Conservation (phyloP, 306 rosid species). For the Lupinus albus region DNA sequence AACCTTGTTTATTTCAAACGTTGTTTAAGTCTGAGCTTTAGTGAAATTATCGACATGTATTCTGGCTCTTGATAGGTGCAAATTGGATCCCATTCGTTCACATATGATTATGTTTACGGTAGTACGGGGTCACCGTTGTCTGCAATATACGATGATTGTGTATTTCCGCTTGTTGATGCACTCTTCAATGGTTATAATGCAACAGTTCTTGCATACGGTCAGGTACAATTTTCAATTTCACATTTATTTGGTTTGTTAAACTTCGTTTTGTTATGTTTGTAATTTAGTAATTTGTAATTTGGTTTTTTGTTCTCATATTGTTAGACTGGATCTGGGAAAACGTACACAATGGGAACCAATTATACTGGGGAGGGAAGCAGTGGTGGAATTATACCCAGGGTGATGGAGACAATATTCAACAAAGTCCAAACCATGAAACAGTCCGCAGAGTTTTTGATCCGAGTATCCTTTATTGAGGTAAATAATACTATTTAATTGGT, state of each 20-base stretch:
- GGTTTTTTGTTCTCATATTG: constrained; percentile 16
- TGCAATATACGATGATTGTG: constrained; percentile 70
- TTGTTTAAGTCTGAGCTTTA: not conserved
- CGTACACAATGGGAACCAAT: constrained; percentile 78
- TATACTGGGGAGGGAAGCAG: constrained; percentile 68
- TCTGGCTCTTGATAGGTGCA: constrained; percentile 57
- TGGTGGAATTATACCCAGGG: constrained; percentile 76
- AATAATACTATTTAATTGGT: not conserved
- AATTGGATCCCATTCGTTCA: constrained; percentile 85
- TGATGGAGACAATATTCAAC: constrained; percentile 70
- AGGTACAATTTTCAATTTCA: constrained; percentile 52
- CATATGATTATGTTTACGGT: constrained; percentile 82
- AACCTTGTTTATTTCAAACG: not conserved
- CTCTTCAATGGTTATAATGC: constrained; percentile 89
- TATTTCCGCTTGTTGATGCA: constrained; percentile 86
- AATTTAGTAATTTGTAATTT: not conserved
- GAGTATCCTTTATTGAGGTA: constrained; percentile 98
- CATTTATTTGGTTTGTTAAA: not conserved
- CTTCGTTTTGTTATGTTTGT: not conserved
- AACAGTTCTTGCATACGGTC: constrained; percentile 95
- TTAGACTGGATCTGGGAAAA: constrained; percentile 96
- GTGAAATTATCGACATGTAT: not conserved
- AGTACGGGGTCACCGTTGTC: constrained; percentile 53
- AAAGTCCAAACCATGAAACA: constrained; percentile 56
- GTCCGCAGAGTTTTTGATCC: constrained; percentile 66